phyloP scores from a whole-genome alignment of 176 grass and related monocot genomes.

The Avena sativa region DNA sequence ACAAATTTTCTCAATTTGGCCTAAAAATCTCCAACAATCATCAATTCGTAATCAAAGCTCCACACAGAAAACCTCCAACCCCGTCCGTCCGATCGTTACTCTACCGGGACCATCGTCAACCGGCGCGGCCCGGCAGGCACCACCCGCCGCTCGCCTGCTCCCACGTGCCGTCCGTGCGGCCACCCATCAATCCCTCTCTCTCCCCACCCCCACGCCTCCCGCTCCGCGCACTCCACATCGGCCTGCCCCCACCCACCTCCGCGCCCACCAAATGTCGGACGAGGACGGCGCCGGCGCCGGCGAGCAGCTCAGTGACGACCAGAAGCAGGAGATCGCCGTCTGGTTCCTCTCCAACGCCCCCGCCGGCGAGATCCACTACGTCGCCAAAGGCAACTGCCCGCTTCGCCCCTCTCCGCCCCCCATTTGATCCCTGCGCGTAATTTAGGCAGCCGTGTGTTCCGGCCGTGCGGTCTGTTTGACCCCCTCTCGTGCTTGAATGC shows the following conservation, averaged over 20 bases:
- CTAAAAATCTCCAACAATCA: neutral
- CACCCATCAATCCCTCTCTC: slow-evolving; percentile 43
- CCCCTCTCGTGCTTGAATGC: slow-evolving; percentile 17
- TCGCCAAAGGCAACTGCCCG: slow-evolving; percentile 77
- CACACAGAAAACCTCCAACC: neutral
- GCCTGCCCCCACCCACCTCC: neutral
- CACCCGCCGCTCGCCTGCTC: slow-evolving; percentile 17
- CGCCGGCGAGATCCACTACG: slow-evolving; percentile 95
- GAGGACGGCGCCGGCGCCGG: slow-evolving; percentile 57
- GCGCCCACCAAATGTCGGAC: slow-evolving; percentile 72
- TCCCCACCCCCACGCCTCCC: neutral
- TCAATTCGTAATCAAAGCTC: neutral
- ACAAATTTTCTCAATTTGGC: neutral
- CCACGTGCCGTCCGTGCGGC: slow-evolving; percentile 42
- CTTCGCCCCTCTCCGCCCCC: neutral
- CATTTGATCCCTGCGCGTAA: neutral
- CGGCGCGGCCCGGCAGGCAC: slow-evolving; percentile 15
- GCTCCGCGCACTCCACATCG: slow-evolving; percentile 31
- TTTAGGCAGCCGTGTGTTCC: neutral
- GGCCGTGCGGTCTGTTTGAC: slow-evolving; percentile 14
- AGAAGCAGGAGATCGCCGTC: slow-evolving; percentile 87
- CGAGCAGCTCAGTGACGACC: slow-evolving; percentile 64
- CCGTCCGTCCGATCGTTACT: slow-evolving; percentile 26
- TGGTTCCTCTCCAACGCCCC: slow-evolving; percentile 98
- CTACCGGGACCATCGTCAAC: slow-evolving; percentile 45